Evolutionary conservation across 345 rosid species (phyloP).

Genomic region (Reutealis trisperma): DNA sequence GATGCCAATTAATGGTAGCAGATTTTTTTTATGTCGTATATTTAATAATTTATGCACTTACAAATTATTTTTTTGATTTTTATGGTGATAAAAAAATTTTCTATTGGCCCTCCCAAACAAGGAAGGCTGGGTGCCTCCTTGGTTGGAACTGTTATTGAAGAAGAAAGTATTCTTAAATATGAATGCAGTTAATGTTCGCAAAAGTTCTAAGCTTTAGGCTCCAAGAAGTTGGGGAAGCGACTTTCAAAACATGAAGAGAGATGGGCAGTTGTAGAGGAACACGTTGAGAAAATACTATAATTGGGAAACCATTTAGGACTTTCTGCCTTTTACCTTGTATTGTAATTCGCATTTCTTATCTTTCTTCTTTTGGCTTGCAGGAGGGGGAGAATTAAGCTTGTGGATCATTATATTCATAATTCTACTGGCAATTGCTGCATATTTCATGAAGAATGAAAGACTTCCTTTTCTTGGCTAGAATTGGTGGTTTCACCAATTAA

Average conservation of each 20-base stretch:
- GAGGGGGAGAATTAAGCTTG: constrained; percentile 42
- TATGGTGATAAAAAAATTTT: too few relatives aligned
- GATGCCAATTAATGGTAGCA: too few relatives aligned
- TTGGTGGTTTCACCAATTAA: too few relatives aligned
- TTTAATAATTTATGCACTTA: too few relatives aligned
- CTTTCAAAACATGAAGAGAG: not conserved
- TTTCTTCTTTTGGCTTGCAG: not conserved
- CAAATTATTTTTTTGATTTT: too few relatives aligned
- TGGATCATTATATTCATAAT: constrained; percentile 43
- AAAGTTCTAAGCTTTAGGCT: not conserved
- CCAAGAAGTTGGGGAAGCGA: not conserved
- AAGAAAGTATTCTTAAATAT: not conserved
- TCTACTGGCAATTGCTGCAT: constrained; percentile 42
- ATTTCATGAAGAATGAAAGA: constrained; percentile 36
- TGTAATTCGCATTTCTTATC: too few relatives aligned
- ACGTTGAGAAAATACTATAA: too few relatives aligned
- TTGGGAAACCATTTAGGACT: not conserved
- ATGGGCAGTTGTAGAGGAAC: not conserved
- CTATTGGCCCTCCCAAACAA: too few relatives aligned
- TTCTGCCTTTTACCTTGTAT: not conserved
- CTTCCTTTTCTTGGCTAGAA: constrained; percentile 16
- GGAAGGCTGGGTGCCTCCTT: too few relatives aligned
- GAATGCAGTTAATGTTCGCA: not conserved
- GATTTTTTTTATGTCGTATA: too few relatives aligned
- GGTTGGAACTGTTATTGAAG: not conserved